A percentile compares a stretch with the other conserved stretches of the same genome.
phyloP scores from a whole-genome alignment of 23 red algal genomes.

The Gracilaria caudata region DNA sequence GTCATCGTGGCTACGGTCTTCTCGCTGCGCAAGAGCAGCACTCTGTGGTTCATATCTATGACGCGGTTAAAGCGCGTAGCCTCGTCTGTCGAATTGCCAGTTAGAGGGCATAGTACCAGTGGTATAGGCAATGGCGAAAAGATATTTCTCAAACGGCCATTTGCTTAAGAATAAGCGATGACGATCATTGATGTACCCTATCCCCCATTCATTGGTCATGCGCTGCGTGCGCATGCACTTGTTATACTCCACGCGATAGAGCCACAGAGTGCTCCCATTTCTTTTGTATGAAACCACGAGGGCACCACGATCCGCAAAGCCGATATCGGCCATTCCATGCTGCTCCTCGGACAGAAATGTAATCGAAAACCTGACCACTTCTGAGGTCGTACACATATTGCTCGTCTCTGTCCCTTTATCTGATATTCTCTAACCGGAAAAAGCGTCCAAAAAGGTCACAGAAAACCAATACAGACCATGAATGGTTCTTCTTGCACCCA shows the following conservation, averaged over 20 bases:
- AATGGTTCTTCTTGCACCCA: constrained; percentile 35
- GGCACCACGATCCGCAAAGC: constrained; percentile 17
- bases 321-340: constrained; percentile 55
- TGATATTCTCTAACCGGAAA: constrained; percentile 6
- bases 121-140: background rate
- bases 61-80: constrained; percentile 5
- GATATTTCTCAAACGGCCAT: constrained; percentile 13
- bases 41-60: background rate
- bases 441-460: constrained; percentile 34
- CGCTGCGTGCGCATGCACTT: background rate
- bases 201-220: constrained; percentile 30
- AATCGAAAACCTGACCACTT: too few relatives aligned
- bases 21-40: too few relatives aligned
- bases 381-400: too few relatives aligned
- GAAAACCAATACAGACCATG: constrained; percentile 1
- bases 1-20: too few relatives aligned
- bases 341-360: too few relatives aligned
- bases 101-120: background rate
- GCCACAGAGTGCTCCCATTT: constrained; percentile 17
- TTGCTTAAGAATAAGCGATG: constrained; percentile 22
- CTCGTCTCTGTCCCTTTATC: background rate
- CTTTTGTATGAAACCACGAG: constrained; percentile 13
- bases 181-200: constrained; percentile 22
- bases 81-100: constrained; percentile 22
- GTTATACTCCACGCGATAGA: background rate